Conservation (phyloP, 2,329 filamentous ascomycete species). For the Colletotrichum camelliae region DNA sequence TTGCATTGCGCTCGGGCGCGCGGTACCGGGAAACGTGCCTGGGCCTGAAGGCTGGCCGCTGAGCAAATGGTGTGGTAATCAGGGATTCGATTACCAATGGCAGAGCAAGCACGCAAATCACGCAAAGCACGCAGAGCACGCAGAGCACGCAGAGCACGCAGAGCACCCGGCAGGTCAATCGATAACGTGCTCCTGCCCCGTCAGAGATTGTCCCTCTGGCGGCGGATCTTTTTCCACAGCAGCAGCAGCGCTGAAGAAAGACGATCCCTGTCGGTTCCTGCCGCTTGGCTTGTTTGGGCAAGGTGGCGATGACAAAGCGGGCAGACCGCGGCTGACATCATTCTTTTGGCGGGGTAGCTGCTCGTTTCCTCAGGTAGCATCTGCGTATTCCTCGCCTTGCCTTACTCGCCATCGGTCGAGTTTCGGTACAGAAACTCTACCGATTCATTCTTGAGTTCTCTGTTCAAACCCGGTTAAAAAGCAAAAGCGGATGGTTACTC, state of each 20-base stretch:
- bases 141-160: neutral
- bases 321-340: neutral
- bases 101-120: neutral
- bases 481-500: neutral
- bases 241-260: neutral
- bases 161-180: neutral
- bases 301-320: neutral
- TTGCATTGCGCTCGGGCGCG: neutral
- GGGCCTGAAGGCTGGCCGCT: neutral
- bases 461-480: neutral
- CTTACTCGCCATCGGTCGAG: neutral
- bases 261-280: neutral
- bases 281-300: neutral
- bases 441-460: neutral
- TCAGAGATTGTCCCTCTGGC: neutral
- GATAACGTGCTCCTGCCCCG: neutral
- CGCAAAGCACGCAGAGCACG: neutral
- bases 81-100: conserved; percentile 8
- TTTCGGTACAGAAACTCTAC: neutral
- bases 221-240: neutral
- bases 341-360: neutral
- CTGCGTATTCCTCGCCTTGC: neutral
- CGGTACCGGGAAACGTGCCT: neutral
- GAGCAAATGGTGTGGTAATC: conserved; percentile 20
- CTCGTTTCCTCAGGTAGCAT: neutral